phyloP scores from a whole-genome alignment of 202 grass and related monocot genomes.

The Panicum hallii region DNA sequence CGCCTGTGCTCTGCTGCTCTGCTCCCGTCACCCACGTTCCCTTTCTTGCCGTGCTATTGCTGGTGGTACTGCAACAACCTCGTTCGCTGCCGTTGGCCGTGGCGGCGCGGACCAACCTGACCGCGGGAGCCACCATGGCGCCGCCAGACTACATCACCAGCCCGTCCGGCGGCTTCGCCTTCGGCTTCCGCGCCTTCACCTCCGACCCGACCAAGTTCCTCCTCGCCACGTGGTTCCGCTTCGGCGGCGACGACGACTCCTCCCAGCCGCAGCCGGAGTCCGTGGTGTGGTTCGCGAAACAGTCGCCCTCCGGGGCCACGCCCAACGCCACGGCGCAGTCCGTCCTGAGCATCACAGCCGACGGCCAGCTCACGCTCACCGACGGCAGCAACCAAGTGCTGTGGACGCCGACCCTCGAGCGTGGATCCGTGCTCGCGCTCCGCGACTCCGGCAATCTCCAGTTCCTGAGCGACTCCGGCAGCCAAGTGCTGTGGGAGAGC shows the following conservation, averaged over 20 bases:
- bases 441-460: conserved; percentile 56
- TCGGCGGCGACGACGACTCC: not conserved
- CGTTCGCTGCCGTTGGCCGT: not conserved
- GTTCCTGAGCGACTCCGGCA: not conserved
- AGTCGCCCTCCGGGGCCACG: not conserved
- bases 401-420: not conserved
- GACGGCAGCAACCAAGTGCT: not conserved
- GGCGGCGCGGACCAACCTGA: conserved; percentile 14
- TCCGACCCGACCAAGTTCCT: conserved; percentile 15
- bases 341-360: conserved; percentile 13
- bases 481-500: conserved; percentile 48
- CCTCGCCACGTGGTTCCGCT: conserved; percentile 54
- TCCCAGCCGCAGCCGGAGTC: not conserved
- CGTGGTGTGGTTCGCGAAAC: conserved; percentile 48
- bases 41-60: not conserved
- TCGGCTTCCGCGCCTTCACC: conserved; percentile 29
- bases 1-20: not conserved
- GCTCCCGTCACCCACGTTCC: not conserved
- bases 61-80: not conserved
- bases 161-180: conserved; percentile 34
- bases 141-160: conserved; percentile 35
- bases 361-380: conserved; percentile 32
- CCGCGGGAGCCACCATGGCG: not conserved
- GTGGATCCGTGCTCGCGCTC: conserved; percentile 20
- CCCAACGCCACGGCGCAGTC: conserved; percentile 7